These are phyloP conservation scores for Trypanosoma theileri DNA, from an alignment of 208 protist genomes.

Conservation along the genomic window DNA sequence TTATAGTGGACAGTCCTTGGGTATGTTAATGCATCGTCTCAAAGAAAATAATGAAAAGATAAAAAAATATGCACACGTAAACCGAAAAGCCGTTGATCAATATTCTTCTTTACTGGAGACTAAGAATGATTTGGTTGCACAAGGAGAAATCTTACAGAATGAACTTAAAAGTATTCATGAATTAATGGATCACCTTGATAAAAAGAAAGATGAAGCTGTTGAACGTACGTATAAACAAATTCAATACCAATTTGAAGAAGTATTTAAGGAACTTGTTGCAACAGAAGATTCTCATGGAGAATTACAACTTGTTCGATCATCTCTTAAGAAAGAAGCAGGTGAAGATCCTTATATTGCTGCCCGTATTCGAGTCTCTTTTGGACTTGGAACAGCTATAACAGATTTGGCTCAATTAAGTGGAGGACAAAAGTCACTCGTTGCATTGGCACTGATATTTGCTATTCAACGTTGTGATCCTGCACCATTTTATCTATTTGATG, in stretches of 20 bases:
- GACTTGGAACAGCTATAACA: conserved; percentile 63
- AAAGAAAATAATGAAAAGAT: conserved; percentile 80
- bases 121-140: conserved; percentile 71
- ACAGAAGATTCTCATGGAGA: conserved; percentile 83
- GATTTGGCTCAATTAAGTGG: conserved; percentile 95
- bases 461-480: conserved; percentile 99
- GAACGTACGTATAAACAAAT: conserved; percentile 97
- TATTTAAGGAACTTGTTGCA: conserved; percentile 96
- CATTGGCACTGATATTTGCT: conserved; percentile 99
- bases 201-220: conserved; percentile 97
- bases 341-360: conserved; percentile 91
- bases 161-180: conserved; percentile 91
- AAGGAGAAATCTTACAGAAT: conserved; percentile 80
- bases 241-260: conserved; percentile 95
- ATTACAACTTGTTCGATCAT: conserved; percentile 64
- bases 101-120: conserved; percentile 91
- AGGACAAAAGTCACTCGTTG: conserved; percentile 98
- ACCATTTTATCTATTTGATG: conserved; percentile 99
- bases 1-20: conserved; percentile 55
- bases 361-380: conserved; percentile 92
- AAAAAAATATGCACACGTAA: conserved; percentile 94
- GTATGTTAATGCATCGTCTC: conserved; percentile 81
- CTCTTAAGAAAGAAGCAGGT: conserved; percentile 32
- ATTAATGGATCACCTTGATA: conserved; percentile 95
- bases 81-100: conserved; percentile 99